Evolutionary conservation across 2,329 filamentous ascomycete species (phyloP).

Genomic region (Scedosporium minutisporum): DNA sequence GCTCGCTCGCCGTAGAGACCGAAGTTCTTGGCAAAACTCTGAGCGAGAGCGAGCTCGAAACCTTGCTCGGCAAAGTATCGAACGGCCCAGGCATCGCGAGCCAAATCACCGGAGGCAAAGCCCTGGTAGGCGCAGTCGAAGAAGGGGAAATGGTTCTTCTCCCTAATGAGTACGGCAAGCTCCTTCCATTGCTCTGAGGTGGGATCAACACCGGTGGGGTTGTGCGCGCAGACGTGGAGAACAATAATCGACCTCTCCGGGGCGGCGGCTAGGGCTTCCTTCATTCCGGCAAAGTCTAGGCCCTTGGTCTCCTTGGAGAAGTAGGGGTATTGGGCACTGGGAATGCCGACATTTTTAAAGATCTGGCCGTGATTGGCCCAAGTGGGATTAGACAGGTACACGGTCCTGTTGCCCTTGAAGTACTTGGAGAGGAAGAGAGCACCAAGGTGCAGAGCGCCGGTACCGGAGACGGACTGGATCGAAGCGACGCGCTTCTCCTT

Average conservation of each 20-base stretch:
- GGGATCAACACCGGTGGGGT: conserved; percentile 94
- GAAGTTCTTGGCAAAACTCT: conserved; percentile 97
- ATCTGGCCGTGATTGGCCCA: conserved; percentile 99
- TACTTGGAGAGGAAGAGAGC: conserved; percentile 88
- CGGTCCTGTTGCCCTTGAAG: conserved; percentile 63
- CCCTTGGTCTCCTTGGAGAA: conserved; percentile 83
- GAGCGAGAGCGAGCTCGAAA: conserved; percentile 78
- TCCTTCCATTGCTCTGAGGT: conserved; percentile 91
- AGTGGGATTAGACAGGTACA: conserved; percentile 91
- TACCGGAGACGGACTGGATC: conserved; percentile 93
- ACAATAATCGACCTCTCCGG: conserved; percentile 77
- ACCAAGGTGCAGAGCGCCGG: conserved; percentile 87
- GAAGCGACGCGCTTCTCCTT: conserved; percentile 72
- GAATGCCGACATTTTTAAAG: conserved; percentile 79
- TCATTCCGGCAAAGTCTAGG: conserved; percentile 87
- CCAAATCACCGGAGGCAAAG: conserved; percentile 85
- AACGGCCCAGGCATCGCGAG: conserved; percentile 80
- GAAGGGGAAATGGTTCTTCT: conserved; percentile 88
- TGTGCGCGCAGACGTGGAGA: conserved; percentile 93
- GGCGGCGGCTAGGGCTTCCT: conserved; percentile 57
- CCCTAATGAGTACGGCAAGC: conserved; percentile 66
- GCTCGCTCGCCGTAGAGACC: conserved; percentile 94
- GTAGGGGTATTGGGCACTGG: conserved; percentile 81
- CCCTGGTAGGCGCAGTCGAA: conserved; percentile 98
- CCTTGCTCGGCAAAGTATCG: conserved; percentile 89